Conservation (phyloP, 805 yeast species). For the Trichomonascus vanleenenianus region DNA sequence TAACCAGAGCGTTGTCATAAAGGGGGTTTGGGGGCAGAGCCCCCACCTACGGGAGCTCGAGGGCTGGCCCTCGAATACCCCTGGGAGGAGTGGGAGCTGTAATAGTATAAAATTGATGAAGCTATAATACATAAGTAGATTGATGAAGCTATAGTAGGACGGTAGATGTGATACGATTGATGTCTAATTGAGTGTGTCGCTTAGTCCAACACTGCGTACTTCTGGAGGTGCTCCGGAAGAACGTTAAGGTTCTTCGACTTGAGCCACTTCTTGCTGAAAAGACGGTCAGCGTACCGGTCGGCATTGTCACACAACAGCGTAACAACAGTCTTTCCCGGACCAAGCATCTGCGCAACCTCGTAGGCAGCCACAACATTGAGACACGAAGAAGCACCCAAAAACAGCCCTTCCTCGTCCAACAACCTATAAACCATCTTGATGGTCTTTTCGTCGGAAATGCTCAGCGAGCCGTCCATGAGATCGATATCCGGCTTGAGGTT, state of each 20-base stretch:
- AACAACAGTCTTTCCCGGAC: constrained; percentile 76
- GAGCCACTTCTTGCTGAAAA: constrained; percentile 74
- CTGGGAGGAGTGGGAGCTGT: too few species aligned
- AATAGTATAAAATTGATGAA: too few species aligned
- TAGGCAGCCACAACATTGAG: constrained; percentile 86
- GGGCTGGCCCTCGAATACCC: too few species aligned
- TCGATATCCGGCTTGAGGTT: constrained; percentile 69
- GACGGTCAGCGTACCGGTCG: constrained; percentile 75
- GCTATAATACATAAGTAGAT: too few species aligned
- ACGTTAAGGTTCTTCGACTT: constrained; percentile 57
- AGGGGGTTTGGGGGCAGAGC: too few species aligned
- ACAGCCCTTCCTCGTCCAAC: constrained; percentile 84
- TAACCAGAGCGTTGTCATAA: too few species aligned
- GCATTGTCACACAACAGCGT: constrained; percentile 89
- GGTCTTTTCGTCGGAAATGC: constrained; percentile 70
- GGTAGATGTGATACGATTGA: too few species aligned
- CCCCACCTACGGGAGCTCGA: too few species aligned
- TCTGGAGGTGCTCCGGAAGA: constrained; percentile 62
- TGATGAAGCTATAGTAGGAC: too few species aligned
- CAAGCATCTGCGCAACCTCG: constrained; percentile 59
- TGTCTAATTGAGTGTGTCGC: too few species aligned
- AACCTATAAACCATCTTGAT: constrained; percentile 78
- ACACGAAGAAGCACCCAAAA: constrained; percentile 85
- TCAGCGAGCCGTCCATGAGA: constrained; percentile 70
- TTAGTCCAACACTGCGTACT: constrained; percentile 47